phyloP scores from a whole-genome alignment of 169 alveolate genomes.

The Eimeria praecox region DNA sequence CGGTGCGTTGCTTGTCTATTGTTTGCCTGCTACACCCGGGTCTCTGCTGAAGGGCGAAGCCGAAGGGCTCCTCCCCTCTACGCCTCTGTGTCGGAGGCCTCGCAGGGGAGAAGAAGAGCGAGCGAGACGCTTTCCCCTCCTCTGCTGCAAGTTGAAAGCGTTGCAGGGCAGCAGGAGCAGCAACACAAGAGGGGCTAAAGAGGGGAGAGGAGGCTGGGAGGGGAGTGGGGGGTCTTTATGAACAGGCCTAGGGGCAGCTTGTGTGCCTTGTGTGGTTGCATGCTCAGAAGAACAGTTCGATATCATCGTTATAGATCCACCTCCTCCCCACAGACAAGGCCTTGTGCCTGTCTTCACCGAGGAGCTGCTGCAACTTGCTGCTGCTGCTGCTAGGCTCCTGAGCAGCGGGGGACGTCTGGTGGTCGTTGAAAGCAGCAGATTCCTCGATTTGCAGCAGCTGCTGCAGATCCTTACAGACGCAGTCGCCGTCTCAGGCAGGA shows the following conservation, averaged over 20 bases:
- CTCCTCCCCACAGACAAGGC: slow-evolving; percentile 29
- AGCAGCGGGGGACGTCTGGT: slow-evolving; percentile 49
- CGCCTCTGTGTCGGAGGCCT: too few relatives aligned
- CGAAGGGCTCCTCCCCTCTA: background rate
- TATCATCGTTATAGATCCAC: slow-evolving; percentile 29
- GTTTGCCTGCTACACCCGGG: background rate
- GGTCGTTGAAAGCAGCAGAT: slow-evolving; percentile 66
- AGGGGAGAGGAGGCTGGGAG: too few relatives aligned
- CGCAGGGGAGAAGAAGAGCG: too few relatives aligned
- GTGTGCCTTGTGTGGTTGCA: background rate
- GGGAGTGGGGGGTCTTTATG: too few relatives aligned
- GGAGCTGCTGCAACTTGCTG: slow-evolving; percentile 11
- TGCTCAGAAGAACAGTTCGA: slow-evolving; percentile 11
- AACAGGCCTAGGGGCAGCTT: too few relatives aligned
- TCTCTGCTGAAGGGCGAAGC: background rate
- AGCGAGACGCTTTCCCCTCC: too few relatives aligned
- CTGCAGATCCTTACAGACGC: background rate
- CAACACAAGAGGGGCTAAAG: background rate
- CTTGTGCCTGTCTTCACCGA: slow-evolving; percentile 1
- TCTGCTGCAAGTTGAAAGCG: background rate
- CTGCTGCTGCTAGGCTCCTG: background rate
- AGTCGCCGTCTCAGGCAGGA: background rate
- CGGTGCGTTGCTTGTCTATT: background rate
- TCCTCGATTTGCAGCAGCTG: slow-evolving; percentile 23
- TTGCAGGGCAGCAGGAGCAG: background rate